phyloP scores from a whole-genome alignment of 352 stramenopile species.

The Globisporangium lucens region DNA sequence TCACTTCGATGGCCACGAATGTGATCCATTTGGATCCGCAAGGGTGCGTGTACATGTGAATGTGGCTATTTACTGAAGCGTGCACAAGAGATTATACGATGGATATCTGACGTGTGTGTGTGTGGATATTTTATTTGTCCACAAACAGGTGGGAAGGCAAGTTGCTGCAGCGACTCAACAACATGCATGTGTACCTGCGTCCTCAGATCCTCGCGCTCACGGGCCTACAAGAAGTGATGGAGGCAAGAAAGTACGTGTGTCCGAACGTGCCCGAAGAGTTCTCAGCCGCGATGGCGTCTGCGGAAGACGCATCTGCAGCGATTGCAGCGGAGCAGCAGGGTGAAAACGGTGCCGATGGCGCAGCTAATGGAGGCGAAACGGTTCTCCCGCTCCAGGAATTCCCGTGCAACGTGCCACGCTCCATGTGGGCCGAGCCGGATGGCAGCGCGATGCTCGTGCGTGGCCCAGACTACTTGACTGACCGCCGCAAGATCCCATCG shows the following conservation, averaged over 20 bases:
- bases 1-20: conserved; percentile 66
- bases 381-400: conserved; percentile 37
- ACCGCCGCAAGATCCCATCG: conserved; percentile 72
- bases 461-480: conserved; percentile 61
- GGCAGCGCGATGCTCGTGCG: conserved; percentile 67
- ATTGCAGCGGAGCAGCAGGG: background rate
- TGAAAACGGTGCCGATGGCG: background rate
- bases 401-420: conserved; percentile 50
- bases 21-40: conserved; percentile 68
- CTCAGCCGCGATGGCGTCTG: conserved; percentile 33
- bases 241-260: conserved; percentile 71
- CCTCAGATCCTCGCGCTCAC: conserved; percentile 58
- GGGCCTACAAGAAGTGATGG: conserved; percentile 66
- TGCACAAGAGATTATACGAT: background rate
- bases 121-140: background rate
- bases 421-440: conserved; percentile 71
- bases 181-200: conserved; percentile 53
- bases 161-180: conserved; percentile 54
- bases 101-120: background rate
- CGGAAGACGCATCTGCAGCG: conserved; percentile 13
- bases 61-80: background rate
- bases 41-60: conserved; percentile 19
- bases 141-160: conserved; percentile 46
- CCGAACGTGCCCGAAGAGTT: conserved; percentile 68
- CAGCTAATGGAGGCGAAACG: background rate